Base-by-base conservation (phyloP, 225 moss, liverwort and hornwort species). In the Pseudoscleropodium purum region DNA sequence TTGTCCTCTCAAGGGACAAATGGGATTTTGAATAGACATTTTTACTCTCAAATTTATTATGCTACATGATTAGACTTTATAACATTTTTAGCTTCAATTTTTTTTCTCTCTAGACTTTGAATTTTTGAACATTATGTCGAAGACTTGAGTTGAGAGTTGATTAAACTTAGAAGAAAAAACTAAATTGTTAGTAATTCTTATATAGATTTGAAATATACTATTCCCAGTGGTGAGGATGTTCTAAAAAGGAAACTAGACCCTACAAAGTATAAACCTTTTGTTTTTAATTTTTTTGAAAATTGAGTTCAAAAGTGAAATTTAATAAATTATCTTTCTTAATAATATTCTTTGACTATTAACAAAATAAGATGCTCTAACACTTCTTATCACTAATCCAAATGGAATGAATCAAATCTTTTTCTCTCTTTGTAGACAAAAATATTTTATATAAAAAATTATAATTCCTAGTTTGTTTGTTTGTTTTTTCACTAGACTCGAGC, bases 401-500 rank as follows among this genome's bases (percentile, higher is more conserved):
- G 29, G 26, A 74, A 45, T 29, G 29, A 72, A 26, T 43, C 43
- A 74, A 45, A 74, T 41, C 5, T 41, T 15, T 41, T 5, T 15
- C n/a, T n/a, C n/a, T n/a, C n/a, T n/a, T 15, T 27, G 8, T 4
- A 43, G 16, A 27, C 15, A 43, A 73, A 26, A 26, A 26, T 8
- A 26, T 5, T 26, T 27, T 73, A 27, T 26, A 72, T 72, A 2
- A 13, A 2, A 13, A n/a, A 15, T 45, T 45, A 18, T 74, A 73
- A 29, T 45, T 74, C 4, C 10, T 45, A 1, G 3, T 27, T 43
- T n/a, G n/a, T 41, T 15, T 9, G 36, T 0, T 18, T 15, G 15
- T 3, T 5, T 16, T 6, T 15, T 10, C 17, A 13, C 1, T 5
- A 2, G 3, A 27, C 1, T 29, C 2, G 6, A 75, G 6, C 4